Base-by-base conservation (phyloP, 805 yeast genomes). In the Wickerhamomyces tratensis region DNA sequence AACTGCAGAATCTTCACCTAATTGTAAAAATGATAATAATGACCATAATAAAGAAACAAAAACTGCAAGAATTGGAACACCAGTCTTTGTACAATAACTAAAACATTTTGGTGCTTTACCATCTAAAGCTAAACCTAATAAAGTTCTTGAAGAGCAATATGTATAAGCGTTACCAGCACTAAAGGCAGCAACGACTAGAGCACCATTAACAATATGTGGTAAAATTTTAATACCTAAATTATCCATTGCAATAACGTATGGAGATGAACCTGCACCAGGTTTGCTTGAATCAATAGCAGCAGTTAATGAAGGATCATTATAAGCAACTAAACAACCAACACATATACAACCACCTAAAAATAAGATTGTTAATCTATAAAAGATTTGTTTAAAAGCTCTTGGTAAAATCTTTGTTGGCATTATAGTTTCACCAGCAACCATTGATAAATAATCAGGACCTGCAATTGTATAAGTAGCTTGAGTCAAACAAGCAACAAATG, bases 141-240 rank as follows among this genome's bases (percentile, higher is more conserved):
- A 64, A 0, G 84, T 68, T 49, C 82, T 67, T 7, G 87, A 74
- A 0, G 91, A 80, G 46, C 87, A 79, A 55, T 76, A 85, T 33
- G 84, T 75, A 57, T 79, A 82, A 2, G 91, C 82, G 58, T 86
- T 86, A 41, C 95, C 95, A 2, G 95, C 88, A 33, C 88, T 79
- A 50, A 86, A 81, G 0, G 89, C 83, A 1, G 93, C 74, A 6
- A 86, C 69, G 42, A 87, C 68, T 43, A 87, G 71, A 30, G 86
- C 74, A 1, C 77, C 94, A 61, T 88, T 88, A 44, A 88, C 87
- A 46, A 87, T 71, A 54, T 81, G 76, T 31, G 94, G 94, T 39
- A 86, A 66, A 0, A 74, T 80, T 33, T 67, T 74, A 42, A 87
- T 82, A 1, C 76, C 72, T 53, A 86, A 63, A 47, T 79, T 76